phyloP scores from a whole-genome alignment of 768 basidiomycete genomes.

The Naganishia randhawae region DNA sequence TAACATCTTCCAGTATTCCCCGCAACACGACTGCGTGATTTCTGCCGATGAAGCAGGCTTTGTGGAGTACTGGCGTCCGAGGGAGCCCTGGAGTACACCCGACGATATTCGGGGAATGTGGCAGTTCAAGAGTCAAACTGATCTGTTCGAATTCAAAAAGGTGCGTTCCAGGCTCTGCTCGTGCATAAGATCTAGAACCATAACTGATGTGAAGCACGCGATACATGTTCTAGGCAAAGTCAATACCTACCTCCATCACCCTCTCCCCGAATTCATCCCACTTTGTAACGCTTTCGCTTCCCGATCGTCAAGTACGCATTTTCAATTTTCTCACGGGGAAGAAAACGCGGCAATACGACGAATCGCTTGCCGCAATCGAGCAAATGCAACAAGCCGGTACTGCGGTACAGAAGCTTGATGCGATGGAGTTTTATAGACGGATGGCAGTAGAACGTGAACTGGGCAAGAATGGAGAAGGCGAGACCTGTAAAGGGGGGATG shows the following conservation, averaged over 20 bases:
- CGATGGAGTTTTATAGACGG: constrained; percentile 99
- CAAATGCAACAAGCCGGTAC: constrained; percentile 99
- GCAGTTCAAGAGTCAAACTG: constrained; percentile 85
- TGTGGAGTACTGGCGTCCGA: constrained; percentile 91
- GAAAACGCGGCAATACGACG: constrained; percentile 87
- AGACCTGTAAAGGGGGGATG: constrained; percentile 56
- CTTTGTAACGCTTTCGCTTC: constrained; percentile 83
- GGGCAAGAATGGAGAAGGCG: constrained; percentile 52
- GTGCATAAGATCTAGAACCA: not conserved
- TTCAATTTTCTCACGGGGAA: constrained; percentile 90
- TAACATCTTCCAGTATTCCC: constrained; percentile 65
- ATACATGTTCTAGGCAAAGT: constrained; percentile 68
- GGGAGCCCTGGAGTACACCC: constrained; percentile 80
- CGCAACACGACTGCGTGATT: constrained; percentile 82
- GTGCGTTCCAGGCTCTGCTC: constrained; percentile 52
- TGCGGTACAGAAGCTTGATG: constrained; percentile 82
- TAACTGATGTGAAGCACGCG: not conserved
- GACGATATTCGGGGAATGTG: constrained; percentile 73
- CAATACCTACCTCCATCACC: constrained; percentile 83
- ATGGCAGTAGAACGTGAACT: constrained; percentile 87
- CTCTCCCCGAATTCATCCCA: constrained; percentile 83
- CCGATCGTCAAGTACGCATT: constrained; percentile 87
- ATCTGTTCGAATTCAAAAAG: constrained; percentile 98
- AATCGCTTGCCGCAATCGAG: constrained; percentile 83
- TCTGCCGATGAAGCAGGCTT: constrained; percentile 94